These are phyloP conservation scores for Xylaria palmicola DNA, from an alignment of 495 filamentous ascomycete species.

Conservation along the genomic window DNA sequence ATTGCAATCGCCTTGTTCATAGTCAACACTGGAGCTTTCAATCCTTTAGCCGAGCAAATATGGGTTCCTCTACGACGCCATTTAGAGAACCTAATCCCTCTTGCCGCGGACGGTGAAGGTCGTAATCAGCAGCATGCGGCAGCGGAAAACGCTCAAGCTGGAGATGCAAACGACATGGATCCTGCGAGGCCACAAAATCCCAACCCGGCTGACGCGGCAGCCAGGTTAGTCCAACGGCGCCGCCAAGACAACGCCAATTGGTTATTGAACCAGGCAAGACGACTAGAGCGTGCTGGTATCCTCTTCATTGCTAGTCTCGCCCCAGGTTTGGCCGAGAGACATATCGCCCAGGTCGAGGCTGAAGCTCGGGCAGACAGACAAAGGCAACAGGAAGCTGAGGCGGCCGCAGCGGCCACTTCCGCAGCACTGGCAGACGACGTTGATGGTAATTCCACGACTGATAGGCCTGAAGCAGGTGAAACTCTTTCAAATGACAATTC, in stretches of 20 bases:
- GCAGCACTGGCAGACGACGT: not conserved
- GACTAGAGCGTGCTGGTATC: constrained; percentile 71
- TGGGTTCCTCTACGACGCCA: constrained; percentile 67
- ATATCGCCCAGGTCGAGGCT: constrained; percentile 68
- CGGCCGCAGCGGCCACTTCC: constrained; percentile 29
- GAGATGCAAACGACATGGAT: constrained; percentile 18
- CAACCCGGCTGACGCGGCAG: constrained; percentile 54
- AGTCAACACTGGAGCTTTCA: constrained; percentile 63
- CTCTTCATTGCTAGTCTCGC: constrained; percentile 83
- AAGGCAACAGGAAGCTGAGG: constrained; percentile 47
- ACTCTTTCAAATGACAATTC: not conserved
- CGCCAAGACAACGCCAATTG: constrained; percentile 49
- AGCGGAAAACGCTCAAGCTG: constrained; percentile 8
- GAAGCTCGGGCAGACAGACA: constrained; percentile 57
- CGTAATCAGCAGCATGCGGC: constrained; percentile 11
- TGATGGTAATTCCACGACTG: not conserved
- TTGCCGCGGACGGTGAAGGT: constrained; percentile 33
- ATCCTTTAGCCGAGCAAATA: constrained; percentile 53
- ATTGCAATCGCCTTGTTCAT: constrained; percentile 61
- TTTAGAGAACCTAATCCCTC: constrained; percentile 68
- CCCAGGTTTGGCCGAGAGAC: constrained; percentile 80
- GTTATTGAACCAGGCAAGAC: constrained; percentile 57
- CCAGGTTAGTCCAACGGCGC: constrained; percentile 53
- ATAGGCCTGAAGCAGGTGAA: not conserved
- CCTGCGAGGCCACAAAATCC: constrained; percentile 29